Base-by-base conservation (phyloP, 2,329 filamentous ascomycete species). In the Aspergillus thermomutatus region DNA sequence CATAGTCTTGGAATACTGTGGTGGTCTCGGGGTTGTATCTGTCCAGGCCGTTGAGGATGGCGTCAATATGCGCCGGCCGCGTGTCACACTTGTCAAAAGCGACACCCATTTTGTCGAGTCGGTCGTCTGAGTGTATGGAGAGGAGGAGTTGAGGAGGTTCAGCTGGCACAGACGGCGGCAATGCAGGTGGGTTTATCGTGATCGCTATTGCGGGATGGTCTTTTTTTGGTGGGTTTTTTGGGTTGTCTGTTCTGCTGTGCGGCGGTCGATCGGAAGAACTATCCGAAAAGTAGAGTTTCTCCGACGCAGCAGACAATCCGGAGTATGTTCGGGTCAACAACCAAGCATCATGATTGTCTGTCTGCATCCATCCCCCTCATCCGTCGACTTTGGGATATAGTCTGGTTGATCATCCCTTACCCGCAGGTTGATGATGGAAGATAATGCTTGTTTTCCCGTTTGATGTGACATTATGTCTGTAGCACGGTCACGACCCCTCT, bases 1-100 rank as follows among this genome's bases (percentile, higher is more conserved):
- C 88, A 79, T 99, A 99, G 75, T 91, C 89, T 83, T 99, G 93
- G 77, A 99, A 94, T 65, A 90, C 84, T 61, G 86, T 85, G 50
- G 95, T 96, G 52, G 94, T 96, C 82, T 99, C 94, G 45, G 94
- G 94, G 79, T 99, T 99, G 82, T 99, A 99, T 72, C 94, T 86
- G 79, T 99, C 94, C 63, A 99, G 90, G 68, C 94, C 93, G 79
- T 93, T 96, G 73, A 99, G 91, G 72, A 99, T 97, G 77, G 81
- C 83, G 74, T 91, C 89, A 78, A 99, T 95, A 76, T 94, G 87
- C 66, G 94, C 90, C 68, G 94, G 93, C 76, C 94, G 84, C 78
- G 96, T 91, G 69, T 91, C 87, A 81, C 91, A 90, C 79, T 92
- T 90, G 83, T 97, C 93, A 80, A 89, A 89, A 59, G 85, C 77